Conservation (phyloP, 306 rosid species). For the Lupinus albus region DNA sequence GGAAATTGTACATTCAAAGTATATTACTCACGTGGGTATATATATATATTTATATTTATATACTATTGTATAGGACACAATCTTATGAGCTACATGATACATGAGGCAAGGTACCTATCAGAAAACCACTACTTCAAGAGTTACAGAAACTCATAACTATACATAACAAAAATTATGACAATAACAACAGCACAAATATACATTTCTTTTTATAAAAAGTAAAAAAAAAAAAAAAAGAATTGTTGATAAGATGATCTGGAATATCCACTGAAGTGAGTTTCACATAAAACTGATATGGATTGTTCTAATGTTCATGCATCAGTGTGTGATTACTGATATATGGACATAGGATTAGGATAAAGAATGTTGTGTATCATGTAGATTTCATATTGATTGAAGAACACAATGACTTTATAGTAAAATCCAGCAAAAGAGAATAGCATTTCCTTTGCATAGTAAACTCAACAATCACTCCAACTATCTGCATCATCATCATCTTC, state of each 20-base stretch:
- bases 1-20: too few relatives aligned
- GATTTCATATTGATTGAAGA: conserved; percentile 30
- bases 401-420: conserved; percentile 34
- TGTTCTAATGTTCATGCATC: conserved; percentile 34
- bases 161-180: conserved; percentile 44
- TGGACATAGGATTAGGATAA: conserved; percentile 43
- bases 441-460: conserved; percentile 9
- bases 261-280: conserved; percentile 37
- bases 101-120: conserved; percentile 23
- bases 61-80: conserved; percentile 32
- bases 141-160: conserved; percentile 57
- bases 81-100: conserved; percentile 28
- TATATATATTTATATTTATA: neutral
- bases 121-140: conserved; percentile 46
- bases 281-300: conserved; percentile 22
- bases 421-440: conserved; percentile 24
- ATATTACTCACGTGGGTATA: too few relatives aligned
- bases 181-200: conserved; percentile 61
- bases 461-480: conserved; percentile 81
- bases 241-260: conserved; percentile 34
- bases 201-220: conserved; percentile 39
- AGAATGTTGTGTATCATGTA: conserved; percentile 37
- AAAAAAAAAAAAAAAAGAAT: too few relatives aligned
- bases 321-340: conserved; percentile 43
- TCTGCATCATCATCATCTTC: conserved; percentile 80